phyloP scores from a whole-genome alignment of 768 basidiomycete species.

The Hebeloma cylindrosporum region DNA sequence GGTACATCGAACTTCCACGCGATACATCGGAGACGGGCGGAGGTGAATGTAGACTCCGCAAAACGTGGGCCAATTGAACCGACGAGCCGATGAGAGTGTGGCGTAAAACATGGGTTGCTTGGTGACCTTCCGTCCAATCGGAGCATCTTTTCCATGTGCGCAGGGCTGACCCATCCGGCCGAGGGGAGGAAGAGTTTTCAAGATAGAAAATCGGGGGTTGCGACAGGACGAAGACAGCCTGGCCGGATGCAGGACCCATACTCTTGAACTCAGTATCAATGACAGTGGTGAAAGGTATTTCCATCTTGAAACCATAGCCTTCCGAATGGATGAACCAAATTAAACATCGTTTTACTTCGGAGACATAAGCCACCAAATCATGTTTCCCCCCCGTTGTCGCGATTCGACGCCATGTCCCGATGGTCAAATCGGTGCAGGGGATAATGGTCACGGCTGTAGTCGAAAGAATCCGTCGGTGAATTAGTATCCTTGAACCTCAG shows the following conservation, averaged over 20 bases:
- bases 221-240: conserved; percentile 64
- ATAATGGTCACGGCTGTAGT: conserved; percentile 72
- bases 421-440: conserved; percentile 69
- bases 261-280: conserved; percentile 56
- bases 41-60: conserved; percentile 43
- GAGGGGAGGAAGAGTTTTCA: conserved; percentile 42
- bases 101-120: conserved; percentile 61
- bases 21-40: background rate
- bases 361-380: conserved; percentile 77
- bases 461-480: conserved; percentile 3
- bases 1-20: conserved; percentile 23
- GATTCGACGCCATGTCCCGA: conserved; percentile 80
- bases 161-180: conserved; percentile 28
- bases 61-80: conserved; percentile 55
- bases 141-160: conserved; percentile 62
- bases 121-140: conserved; percentile 78
- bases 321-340: conserved; percentile 79
- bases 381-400: conserved; percentile 52
- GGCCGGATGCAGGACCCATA: conserved; percentile 52
- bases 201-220: conserved; percentile 69
- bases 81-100: conserved; percentile 68
- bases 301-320: conserved; percentile 83
- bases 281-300: conserved; percentile 69
- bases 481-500: background rate
- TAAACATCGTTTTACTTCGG: conserved; percentile 61